phyloP scores from a whole-genome alignment of 257 asterid species.

The Mentha longifolia region DNA sequence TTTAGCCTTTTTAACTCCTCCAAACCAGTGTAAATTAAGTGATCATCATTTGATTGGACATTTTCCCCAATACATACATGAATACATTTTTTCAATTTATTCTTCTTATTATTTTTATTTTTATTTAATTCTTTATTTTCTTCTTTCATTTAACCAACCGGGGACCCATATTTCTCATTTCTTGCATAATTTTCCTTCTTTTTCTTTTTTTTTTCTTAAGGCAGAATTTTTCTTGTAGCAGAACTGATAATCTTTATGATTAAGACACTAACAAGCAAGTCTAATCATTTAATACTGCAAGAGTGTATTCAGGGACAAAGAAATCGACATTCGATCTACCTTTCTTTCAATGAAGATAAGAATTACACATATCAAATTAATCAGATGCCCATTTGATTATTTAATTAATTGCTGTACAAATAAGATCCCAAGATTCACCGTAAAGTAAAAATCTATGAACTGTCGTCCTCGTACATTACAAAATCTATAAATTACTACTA shows the following conservation, averaged over 20 bases:
- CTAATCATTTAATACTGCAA: slow-evolving; percentile 16
- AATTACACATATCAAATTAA: neutral
- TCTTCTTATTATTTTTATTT: neutral
- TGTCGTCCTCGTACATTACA: neutral
- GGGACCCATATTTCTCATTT: neutral
- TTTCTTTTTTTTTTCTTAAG: too few relatives aligned
- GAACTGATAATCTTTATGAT: neutral
- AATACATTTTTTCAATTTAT: neutral
- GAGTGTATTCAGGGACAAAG: slow-evolving; percentile 1
- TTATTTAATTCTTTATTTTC: neutral
- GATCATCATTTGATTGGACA: slow-evolving; percentile 36
- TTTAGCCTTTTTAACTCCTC: neutral
- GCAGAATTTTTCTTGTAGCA: too few relatives aligned
- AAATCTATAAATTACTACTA: neutral
- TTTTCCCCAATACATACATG: slow-evolving; percentile 17
- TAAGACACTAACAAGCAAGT: slow-evolving; percentile 19
- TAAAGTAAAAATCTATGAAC: neutral
- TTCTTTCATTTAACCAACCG: neutral
- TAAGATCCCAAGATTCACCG: slow-evolving; percentile 6
- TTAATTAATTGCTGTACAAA: neutral
- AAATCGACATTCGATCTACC: slow-evolving; percentile 37
- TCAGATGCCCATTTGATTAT: too few relatives aligned
- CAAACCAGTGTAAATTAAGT: slow-evolving; percentile 27
- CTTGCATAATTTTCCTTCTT: neutral
- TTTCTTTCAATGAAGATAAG: slow-evolving; percentile 4